phyloP scores from a whole-genome alignment of 169 alveolate genomes.

The Plasmodium ovale region DNA sequence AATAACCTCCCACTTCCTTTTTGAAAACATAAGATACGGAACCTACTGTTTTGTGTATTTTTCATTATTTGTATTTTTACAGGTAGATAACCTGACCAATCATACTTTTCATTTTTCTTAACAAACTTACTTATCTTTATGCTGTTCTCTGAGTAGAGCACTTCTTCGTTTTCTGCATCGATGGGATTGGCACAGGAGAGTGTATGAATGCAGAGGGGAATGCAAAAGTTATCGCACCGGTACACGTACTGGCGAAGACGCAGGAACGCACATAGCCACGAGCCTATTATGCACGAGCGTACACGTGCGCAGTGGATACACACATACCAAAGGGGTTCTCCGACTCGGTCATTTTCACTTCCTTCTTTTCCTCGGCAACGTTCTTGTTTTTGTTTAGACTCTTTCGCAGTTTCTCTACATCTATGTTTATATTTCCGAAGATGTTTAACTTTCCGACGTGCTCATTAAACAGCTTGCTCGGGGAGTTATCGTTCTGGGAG shows the following conservation, averaged over 20 bases:
- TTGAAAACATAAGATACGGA: constrained; percentile 79
- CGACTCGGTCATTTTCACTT: constrained; percentile 39
- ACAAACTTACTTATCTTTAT: constrained; percentile 62
- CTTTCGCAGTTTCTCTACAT: constrained; percentile 42
- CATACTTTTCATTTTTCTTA: constrained; percentile 52
- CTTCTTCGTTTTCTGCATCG: constrained; percentile 38
- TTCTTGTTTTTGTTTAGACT: constrained; percentile 45
- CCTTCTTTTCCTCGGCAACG: constrained; percentile 63
- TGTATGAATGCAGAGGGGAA: not conserved
- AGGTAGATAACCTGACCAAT: constrained; percentile 75
- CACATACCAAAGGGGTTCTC: constrained; percentile 61
- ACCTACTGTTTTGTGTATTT: constrained; percentile 33
- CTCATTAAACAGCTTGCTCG: constrained; percentile 57
- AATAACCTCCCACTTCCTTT: constrained; percentile 84
- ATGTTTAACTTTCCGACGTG: constrained; percentile 46
- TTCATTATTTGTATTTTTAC: constrained; percentile 74
- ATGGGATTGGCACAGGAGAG: not conserved
- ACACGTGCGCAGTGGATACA: not conserved
- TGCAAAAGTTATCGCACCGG: not conserved
- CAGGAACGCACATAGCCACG: not conserved
- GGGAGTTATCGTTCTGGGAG: constrained; percentile 63
- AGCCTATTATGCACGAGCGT: not conserved
- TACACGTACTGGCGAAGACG: not conserved
- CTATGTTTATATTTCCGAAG: constrained; percentile 45
- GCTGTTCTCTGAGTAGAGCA: constrained; percentile 54